Evolutionary conservation across 306 rosid genomes (phyloP).

Genomic region (Rosa lucieae): DNA sequence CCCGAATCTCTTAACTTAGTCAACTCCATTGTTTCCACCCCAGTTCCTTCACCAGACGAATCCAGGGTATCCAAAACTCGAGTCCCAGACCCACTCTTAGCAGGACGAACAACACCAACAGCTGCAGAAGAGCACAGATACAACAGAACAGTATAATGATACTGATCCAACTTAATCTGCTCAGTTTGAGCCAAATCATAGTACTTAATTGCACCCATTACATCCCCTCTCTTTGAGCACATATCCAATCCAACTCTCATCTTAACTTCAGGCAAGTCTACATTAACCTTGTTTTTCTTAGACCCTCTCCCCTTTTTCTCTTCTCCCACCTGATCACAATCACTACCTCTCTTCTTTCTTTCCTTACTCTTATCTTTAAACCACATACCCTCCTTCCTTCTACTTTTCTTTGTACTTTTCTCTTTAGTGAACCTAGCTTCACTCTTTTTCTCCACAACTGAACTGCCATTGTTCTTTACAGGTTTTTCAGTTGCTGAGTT

Average conservation of each 20-base stretch:
- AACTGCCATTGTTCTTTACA: constrained; percentile 35
- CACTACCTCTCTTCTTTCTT: constrained; percentile 20
- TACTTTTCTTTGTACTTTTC: constrained; percentile 24
- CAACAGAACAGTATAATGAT: constrained; percentile 75
- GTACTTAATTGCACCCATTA: constrained; percentile 63
- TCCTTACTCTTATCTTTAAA: constrained; percentile 23
- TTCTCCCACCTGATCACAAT: constrained; percentile 28
- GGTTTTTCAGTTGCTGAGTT: constrained; percentile 29
- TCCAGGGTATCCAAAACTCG: constrained; percentile 46
- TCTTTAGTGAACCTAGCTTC: constrained; percentile 23
- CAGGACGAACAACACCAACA: constrained; percentile 75
- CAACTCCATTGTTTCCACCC: constrained; percentile 24
- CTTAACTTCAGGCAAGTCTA: constrained; percentile 36
- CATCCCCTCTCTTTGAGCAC: constrained; percentile 87
- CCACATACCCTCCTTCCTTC: constrained; percentile 29
- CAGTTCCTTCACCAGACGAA: constrained; percentile 31
- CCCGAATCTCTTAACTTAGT: constrained; percentile 4
- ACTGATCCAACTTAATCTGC: constrained; percentile 54
- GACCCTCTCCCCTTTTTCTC: constrained; percentile 34
- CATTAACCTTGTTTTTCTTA: constrained; percentile 34
- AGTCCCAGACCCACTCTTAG: constrained; percentile 71
- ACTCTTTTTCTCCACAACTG: constrained; percentile 34
- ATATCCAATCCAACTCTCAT: constrained; percentile 56
- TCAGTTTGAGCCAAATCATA: constrained; percentile 58
- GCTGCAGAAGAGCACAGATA: constrained; percentile 95